These are phyloP conservation scores for Trichoderma sp. DNA, from an alignment of 2,329 filamentous ascomycete genomes.

Conservation along the genomic window DNA sequence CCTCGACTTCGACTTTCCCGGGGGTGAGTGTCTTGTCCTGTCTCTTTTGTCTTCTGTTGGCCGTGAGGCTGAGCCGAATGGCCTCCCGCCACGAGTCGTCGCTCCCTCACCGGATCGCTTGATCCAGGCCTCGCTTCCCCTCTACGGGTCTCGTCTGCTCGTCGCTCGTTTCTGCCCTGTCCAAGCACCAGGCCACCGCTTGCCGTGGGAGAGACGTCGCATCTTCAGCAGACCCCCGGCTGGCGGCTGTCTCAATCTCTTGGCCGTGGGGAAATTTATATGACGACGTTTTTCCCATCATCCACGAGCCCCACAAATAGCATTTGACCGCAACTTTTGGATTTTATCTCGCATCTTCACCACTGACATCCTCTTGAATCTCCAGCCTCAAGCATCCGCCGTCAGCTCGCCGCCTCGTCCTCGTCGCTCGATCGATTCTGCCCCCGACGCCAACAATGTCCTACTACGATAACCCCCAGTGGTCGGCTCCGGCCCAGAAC, in stretches of 20 bases:
- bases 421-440: conserved; percentile 19
- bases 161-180: not conserved
- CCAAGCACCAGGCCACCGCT: conserved; percentile 4
- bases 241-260: conserved; percentile 14
- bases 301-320: conserved; percentile 26
- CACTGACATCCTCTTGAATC: conserved; percentile 17
- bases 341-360: conserved; percentile 25
- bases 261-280: conserved; percentile 25
- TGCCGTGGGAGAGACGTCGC: conserved; percentile 12
- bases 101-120: conserved; percentile 8
- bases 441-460: conserved; percentile 41
- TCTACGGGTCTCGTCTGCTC: conserved; percentile 10
- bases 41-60: not conserved
- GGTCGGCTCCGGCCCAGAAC: conserved; percentile 45
- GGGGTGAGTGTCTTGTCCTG: conserved; percentile 14
- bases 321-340: conserved; percentile 29
- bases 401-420: conserved; percentile 10
- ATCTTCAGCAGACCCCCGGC: conserved; percentile 20
- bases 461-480: conserved; percentile 51
- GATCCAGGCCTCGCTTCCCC: conserved; percentile 26
- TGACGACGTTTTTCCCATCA: conserved; percentile 21
- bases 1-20: not conserved
- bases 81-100: not conserved
- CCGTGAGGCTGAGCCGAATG: conserved; percentile 17
- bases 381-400: conserved; percentile 4